Base-by-base conservation (phyloP, 352 stramenopile species). In the Halophytophthora batemanensis region DNA sequence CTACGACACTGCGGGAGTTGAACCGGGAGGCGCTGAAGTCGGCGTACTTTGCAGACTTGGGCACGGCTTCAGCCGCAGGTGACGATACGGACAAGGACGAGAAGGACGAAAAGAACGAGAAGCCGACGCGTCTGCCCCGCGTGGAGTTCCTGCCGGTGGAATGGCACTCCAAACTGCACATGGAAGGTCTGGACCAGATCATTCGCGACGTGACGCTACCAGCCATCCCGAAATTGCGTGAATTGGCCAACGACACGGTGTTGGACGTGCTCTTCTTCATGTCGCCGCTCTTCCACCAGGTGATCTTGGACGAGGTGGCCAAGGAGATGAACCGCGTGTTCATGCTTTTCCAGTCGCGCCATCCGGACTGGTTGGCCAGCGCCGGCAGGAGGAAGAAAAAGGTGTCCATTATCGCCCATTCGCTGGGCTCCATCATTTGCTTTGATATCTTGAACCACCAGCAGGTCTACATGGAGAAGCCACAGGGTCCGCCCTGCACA, bases 261-360 rank as follows among this genome's bases (percentile, higher is more conserved):
- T 64, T 97, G 37, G 90, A 97, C 52, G 82, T 96, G 19, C 69
- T 97, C 6, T 95, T 95, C 52, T 97, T 97, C 65, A 96, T 97
- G 88, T 95, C 80, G 44, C 86, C 87, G 18, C 72, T 91, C 38
- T 95, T 96, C 52, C 90, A 97, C 49, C 86, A 96, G 54, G 77
- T 95, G 18, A 97, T 97, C 49, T 54, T 97, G 43, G 78, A 96
- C 40, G 83, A 97, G 64, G 88, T 97, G n/a, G 77, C 83, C 1
- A 85, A 71, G 45, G 88, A 97, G 55, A 92, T 97, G 86, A 97
- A 97, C 52, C 75, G 89, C 41, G 84, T 97, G 14, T 83, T 91
- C 35, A 35, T 42, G 17, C 45, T 92, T 42, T 96, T 95, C 53
- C 69, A 82, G 45, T 69, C 77, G 19, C 77, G 82, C 1, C 74